Conservation (phyloP, 768 basidiomycete genomes). For the Scleroderma bovista region DNA sequence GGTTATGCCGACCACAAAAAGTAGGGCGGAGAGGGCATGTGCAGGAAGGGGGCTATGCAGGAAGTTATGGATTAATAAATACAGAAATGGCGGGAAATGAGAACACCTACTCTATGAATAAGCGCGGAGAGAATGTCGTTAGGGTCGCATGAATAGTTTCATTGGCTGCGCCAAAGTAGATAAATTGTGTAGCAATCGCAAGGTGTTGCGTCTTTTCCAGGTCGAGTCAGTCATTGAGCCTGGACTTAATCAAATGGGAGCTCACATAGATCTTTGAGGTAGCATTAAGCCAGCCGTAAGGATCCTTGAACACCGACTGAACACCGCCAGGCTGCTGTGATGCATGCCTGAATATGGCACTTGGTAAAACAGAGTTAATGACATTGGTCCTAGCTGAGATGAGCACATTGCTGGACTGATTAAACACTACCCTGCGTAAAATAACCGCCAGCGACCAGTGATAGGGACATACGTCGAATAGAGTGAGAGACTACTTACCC, state of each 20-base stretch:
- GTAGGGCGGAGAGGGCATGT: slow-evolving; percentile 42
- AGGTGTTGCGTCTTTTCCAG: slow-evolving; percentile 49
- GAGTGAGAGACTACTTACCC: slow-evolving; percentile 37
- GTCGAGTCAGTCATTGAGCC: neutral
- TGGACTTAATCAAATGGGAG: neutral
- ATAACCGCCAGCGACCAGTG: neutral
- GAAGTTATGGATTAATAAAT: neutral
- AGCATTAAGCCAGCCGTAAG: slow-evolving; percentile 47
- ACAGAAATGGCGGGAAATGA: neutral
- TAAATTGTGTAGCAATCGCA: slow-evolving; percentile 47
- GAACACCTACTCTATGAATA: slow-evolving; percentile 53
- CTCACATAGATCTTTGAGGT: slow-evolving; percentile 37
- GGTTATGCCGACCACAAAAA: slow-evolving; percentile 44
- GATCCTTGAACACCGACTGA: slow-evolving; percentile 41
- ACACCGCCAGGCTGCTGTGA: slow-evolving; percentile 35
- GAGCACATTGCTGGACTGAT: slow-evolving; percentile 36
- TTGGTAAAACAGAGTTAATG: slow-evolving; percentile 49
- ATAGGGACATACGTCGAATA: neutral
- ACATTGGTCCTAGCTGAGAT: slow-evolving; percentile 47
- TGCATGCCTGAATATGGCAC: slow-evolving; percentile 54
- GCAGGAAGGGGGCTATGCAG: slow-evolving; percentile 45
- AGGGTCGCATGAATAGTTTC: slow-evolving; percentile 34
- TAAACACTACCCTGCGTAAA: slow-evolving; percentile 43
- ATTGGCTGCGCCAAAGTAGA: slow-evolving; percentile 50
- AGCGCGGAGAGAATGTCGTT: slow-evolving; percentile 39